Percentiles rank a stretch among this genome's conserved stretches.
Evolutionary conservation across 2,329 filamentous ascomycete species (phyloP).

Genomic region (Hymenoscyphus albidus): DNA sequence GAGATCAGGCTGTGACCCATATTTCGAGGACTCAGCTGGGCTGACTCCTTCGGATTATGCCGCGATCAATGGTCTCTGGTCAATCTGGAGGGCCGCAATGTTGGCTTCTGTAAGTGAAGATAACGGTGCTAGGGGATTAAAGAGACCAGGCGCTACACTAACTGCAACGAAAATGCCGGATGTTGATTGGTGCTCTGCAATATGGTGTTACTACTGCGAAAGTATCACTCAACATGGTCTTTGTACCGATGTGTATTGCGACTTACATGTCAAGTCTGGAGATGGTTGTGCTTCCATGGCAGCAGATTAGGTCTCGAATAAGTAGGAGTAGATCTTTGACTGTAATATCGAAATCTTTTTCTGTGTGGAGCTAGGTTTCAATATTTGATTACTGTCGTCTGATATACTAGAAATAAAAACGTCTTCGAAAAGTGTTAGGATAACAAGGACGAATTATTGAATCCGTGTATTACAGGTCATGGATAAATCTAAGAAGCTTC

Average conservation of each 20-base stretch:
- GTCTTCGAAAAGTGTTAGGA: too few species aligned
- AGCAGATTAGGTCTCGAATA: too few species aligned
- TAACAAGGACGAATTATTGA: too few species aligned
- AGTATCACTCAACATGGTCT: background rate
- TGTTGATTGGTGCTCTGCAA: background rate
- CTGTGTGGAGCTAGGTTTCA: too few species aligned
- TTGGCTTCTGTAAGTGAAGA: background rate
- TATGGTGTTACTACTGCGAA: background rate
- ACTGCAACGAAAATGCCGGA: background rate
- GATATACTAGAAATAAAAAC: too few species aligned
- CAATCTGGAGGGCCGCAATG: background rate
- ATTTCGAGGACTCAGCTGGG: background rate
- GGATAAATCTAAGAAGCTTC: too few species aligned
- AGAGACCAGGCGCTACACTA: background rate
- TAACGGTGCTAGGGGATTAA: background rate
- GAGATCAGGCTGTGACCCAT: background rate
- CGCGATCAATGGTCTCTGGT: background rate
- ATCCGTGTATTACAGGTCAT: too few species aligned
- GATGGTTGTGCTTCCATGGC: too few species aligned
- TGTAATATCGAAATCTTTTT: too few species aligned
- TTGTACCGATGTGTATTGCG: background rate
- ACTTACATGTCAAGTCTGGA: background rate
- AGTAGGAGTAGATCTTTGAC: too few species aligned
- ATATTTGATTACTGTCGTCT: too few species aligned
- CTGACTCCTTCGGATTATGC: background rate